Conservation (phyloP, 2,329 filamentous ascomycete genomes). For the Ascochyta lentis region DNA sequence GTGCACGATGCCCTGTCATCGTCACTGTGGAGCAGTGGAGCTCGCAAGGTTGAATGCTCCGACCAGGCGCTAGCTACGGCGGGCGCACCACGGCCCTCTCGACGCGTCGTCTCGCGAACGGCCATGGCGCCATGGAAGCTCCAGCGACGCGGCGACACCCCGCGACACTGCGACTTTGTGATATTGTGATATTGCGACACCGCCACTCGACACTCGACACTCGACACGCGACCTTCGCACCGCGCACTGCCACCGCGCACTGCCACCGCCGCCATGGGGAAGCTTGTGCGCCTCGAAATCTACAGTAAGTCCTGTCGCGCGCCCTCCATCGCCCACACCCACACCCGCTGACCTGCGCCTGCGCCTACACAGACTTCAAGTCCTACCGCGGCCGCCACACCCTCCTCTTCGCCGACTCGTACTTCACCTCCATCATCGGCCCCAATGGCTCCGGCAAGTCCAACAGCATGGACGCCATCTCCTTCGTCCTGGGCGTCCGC, state of each 20-base stretch:
- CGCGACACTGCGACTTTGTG: not conserved
- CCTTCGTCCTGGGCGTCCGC: slow-evolving; percentile 97
- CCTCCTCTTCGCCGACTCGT: slow-evolving; percentile 94
- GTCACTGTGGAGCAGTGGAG: slow-evolving; percentile 25
- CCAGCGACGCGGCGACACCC: not conserved
- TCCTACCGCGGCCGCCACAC: slow-evolving; percentile 98
- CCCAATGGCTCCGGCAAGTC: slow-evolving; percentile 99
- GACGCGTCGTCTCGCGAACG: slow-evolving; percentile 25
- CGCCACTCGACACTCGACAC: too few relatives aligned
- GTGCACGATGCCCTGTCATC: slow-evolving; percentile 11
- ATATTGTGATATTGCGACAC: too few relatives aligned
- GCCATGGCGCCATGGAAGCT: not conserved
- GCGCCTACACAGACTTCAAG: slow-evolving; percentile 79
- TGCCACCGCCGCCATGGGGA: slow-evolving; percentile 72
- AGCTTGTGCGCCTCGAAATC: slow-evolving; percentile 91
- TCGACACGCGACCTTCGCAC: slow-evolving; percentile 10
- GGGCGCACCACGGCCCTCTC: slow-evolving; percentile 11
- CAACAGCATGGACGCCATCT: slow-evolving; percentile 99
- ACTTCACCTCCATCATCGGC: slow-evolving; percentile 98
- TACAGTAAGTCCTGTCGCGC: slow-evolving; percentile 71
- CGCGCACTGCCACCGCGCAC: slow-evolving; percentile 21
- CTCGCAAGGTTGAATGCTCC: not conserved
- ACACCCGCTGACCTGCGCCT: slow-evolving; percentile 16
- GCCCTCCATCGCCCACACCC: slow-evolving; percentile 4
- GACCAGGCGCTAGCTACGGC: slow-evolving; percentile 32